phyloP scores from a whole-genome alignment of 163 green algal species.

The Coccomyxa subellipsoidea region DNA sequence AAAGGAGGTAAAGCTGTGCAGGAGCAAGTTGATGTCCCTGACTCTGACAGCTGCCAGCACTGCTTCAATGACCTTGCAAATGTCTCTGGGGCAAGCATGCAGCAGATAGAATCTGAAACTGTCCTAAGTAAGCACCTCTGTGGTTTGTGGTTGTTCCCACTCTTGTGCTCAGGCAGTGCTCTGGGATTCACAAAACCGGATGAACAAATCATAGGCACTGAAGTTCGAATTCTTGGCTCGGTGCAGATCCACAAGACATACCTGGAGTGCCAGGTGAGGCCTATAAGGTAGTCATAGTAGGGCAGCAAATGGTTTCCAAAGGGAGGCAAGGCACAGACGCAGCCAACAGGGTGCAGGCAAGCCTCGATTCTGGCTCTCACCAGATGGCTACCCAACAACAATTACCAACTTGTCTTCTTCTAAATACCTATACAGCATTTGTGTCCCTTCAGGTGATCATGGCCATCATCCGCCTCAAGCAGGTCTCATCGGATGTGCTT shows the following conservation, averaged over 20 bases:
- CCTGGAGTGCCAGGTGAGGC: background rate
- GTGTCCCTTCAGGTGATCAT: background rate
- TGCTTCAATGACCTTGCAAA: slow-evolving; percentile 2
- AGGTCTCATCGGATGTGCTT: background rate
- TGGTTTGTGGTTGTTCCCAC: too few species aligned
- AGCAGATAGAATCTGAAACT: background rate
- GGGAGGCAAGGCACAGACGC: background rate
- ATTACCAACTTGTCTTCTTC: too few species aligned
- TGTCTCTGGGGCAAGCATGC: background rate
- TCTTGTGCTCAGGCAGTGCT: too few species aligned
- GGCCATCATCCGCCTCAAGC: background rate
- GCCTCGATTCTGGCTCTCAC: too few species aligned
- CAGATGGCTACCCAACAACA: too few species aligned
- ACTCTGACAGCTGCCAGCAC: background rate
- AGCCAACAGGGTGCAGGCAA: background rate
- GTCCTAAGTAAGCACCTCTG: background rate
- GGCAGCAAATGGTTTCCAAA: background rate
- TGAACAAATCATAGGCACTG: too few species aligned
- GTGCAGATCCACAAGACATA: background rate
- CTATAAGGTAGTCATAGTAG: background rate
- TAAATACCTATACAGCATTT: background rate
- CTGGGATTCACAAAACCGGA: too few species aligned
- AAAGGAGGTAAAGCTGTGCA: background rate
- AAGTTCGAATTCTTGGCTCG: background rate
- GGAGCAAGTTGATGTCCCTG: background rate